A percentile compares a stretch with the other conserved stretches of the same genome.
Conservation (phyloP, 352 stramenopile species). For the Phytophthora meadii region DNA sequence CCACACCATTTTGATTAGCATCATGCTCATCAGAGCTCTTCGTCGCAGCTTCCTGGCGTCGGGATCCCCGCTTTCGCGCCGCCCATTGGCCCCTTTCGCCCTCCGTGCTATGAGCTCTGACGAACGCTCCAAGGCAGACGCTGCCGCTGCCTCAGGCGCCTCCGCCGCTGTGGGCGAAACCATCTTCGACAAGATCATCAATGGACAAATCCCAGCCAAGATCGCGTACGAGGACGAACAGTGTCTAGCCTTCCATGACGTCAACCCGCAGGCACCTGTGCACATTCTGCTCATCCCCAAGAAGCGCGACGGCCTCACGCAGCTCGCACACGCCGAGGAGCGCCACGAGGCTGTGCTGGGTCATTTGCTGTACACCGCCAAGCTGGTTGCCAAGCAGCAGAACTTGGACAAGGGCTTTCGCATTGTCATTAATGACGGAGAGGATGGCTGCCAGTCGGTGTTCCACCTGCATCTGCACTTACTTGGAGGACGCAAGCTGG, state of each 20-base stretch:
- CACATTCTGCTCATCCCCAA: constrained; percentile 99
- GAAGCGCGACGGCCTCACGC: constrained; percentile 91
- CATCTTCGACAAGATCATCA: constrained; percentile 99
- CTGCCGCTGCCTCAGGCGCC: constrained; percentile 38
- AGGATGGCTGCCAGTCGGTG: constrained; percentile 91
- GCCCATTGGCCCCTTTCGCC: constrained; percentile 13
- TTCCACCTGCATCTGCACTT: constrained; percentile 96
- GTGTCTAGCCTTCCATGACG: constrained; percentile 98
- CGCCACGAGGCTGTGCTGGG: constrained; percentile 95
- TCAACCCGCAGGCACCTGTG: constrained; percentile 95
- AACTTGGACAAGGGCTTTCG: constrained; percentile 93
- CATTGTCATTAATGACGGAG: constrained; percentile 98
- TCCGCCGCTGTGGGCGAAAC: constrained; percentile 79
- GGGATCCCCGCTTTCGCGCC: constrained; percentile 13
- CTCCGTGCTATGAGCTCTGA: constrained; percentile 60
- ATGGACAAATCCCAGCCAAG: constrained; percentile 92
- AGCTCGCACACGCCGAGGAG: constrained; percentile 90
- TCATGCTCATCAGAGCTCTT: constrained; percentile 32
- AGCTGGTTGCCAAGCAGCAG: constrained; percentile 93
- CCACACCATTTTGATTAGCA: constrained; percentile 1
- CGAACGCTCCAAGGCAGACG: constrained; percentile 70
- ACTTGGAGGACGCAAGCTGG: constrained; percentile 93
- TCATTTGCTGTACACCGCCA: constrained; percentile 93
- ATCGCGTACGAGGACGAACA: constrained; percentile 97
- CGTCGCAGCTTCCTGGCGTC: constrained; percentile 23